A percentile compares a stretch with the other conserved stretches of the same genome.
Evolutionary conservation across 2,329 filamentous ascomycete species (phyloP).

Genomic region (Arachnopeziza araneosa): DNA sequence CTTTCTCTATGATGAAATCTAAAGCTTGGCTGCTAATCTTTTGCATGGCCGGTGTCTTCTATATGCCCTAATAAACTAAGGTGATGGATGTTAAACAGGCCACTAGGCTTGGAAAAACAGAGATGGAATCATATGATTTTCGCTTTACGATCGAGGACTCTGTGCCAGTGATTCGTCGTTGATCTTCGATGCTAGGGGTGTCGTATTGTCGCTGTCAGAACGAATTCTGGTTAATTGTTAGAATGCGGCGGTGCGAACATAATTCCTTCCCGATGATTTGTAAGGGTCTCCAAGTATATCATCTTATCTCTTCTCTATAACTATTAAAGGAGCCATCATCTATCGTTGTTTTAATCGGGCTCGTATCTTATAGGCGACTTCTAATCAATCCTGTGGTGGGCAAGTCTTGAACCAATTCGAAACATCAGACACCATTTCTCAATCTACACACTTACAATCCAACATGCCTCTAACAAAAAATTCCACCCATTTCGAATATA

Average conservation of each 20-base stretch:
- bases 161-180: slow-evolving; percentile 70
- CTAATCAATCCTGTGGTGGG: not conserved
- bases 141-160: slow-evolving; percentile 87
- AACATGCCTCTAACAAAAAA: slow-evolving; percentile 7
- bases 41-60: slow-evolving; percentile 92
- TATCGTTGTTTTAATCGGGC: not conserved
- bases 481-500: slow-evolving; percentile 38
- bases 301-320: not conserved
- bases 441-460: not conserved
- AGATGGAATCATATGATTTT: slow-evolving; percentile 61
- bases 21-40: slow-evolving; percentile 91
- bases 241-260: not conserved
- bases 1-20: slow-evolving; percentile 78
- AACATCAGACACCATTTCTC: not conserved
- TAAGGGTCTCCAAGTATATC: not conserved
- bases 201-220: too few species aligned
- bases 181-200: slow-evolving; percentile 77
- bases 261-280: not conserved
- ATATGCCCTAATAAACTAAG: slow-evolving; percentile 87
- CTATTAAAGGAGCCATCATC: not conserved
- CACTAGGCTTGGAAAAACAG: not conserved
- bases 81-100: slow-evolving; percentile 61
- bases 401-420: not conserved
- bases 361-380: not conserved
- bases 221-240: not conserved